Percentiles rank a stretch among this genome's conserved stretches.
Evolutionary conservation across 2,329 filamentous ascomycete species (phyloP).

Genomic region (Teratosphaeria zuluensis): DNA sequence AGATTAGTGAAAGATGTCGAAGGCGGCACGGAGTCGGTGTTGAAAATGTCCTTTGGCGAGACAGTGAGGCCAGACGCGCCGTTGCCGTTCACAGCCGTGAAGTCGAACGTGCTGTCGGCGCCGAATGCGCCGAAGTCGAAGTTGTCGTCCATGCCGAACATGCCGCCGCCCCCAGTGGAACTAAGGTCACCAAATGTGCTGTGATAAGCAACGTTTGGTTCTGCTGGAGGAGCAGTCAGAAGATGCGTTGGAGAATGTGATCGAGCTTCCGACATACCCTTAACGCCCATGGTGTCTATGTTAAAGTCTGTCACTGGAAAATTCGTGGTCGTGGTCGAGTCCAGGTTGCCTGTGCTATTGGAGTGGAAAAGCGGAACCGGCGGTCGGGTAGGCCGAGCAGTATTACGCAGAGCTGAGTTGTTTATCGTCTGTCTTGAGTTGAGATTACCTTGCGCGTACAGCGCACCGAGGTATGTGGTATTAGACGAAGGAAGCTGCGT

Average conservation of each 20-base stretch:
- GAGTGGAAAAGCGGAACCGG: constrained; percentile 61
- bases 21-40: constrained; percentile 67
- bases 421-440: constrained; percentile 15
- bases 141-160: constrained; percentile 15
- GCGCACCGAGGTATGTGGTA: constrained; percentile 35
- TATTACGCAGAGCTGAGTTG: constrained; percentile 11
- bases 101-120: constrained; percentile 22
- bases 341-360: constrained; percentile 27
- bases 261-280: constrained; percentile 39
- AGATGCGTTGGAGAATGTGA: constrained; percentile 14
- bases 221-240: constrained; percentile 26
- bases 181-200: constrained; percentile 37
- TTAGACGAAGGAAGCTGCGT: constrained; percentile 51
- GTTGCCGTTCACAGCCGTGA: constrained; percentile 28
- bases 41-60: constrained; percentile 73
- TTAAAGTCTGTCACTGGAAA: constrained; percentile 24
- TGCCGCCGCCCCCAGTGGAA: constrained; percentile 18
- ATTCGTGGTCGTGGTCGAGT: constrained; percentile 10
- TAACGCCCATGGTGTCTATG: constrained; percentile 42
- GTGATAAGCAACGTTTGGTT: constrained; percentile 37
- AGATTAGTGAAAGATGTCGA: constrained; percentile 73
- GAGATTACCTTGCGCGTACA: constrained; percentile 56
- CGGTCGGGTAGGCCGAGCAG: constrained; percentile 36
- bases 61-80: constrained; percentile 49
- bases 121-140: constrained; percentile 11